Percentiles rank a stretch among this genome's conserved stretches.
These are phyloP conservation scores for Eucalyptus shirleyi DNA, from an alignment of 345 rosid genomes.

Conservation along the genomic window DNA sequence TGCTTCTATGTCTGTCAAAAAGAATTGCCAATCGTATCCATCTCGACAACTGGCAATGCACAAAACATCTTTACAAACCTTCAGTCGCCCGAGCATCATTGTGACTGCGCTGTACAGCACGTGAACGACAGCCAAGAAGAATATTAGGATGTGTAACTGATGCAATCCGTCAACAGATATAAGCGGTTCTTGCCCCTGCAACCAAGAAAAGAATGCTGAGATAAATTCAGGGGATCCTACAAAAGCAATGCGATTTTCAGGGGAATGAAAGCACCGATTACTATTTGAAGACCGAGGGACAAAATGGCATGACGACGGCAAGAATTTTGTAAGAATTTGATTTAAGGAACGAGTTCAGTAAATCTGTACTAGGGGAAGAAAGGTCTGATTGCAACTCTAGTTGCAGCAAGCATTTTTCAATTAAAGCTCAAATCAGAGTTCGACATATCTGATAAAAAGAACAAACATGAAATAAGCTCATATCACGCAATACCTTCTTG, in stretches of 20 bases:
- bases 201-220: neutral
- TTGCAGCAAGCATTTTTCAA: neutral
- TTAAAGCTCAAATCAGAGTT: neutral
- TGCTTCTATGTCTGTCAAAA: neutral
- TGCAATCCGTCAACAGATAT: constrained; percentile 68
- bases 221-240: neutral
- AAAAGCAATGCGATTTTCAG: neutral
- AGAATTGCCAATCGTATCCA: neutral
- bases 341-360: neutral
- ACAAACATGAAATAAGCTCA: neutral
- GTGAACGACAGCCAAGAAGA: constrained; percentile 86
- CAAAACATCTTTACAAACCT: constrained; percentile 26
- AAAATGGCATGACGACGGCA: neutral
- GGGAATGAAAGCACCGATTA: neutral
- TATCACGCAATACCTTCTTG: constrained; percentile 24
- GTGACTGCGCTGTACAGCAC: constrained; percentile 67
- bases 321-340: neutral
- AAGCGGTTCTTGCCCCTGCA: constrained; percentile 64
- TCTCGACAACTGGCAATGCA: neutral
- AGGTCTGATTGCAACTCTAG: neutral
- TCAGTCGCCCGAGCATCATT: constrained; percentile 87
- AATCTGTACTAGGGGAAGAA: neutral
- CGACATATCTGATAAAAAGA: neutral
- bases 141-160: constrained; percentile 78
- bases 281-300: neutral